Evolutionary conservation across 164 flowering plant species (phyloP).

Genomic region (Dillenia turbinata): DNA sequence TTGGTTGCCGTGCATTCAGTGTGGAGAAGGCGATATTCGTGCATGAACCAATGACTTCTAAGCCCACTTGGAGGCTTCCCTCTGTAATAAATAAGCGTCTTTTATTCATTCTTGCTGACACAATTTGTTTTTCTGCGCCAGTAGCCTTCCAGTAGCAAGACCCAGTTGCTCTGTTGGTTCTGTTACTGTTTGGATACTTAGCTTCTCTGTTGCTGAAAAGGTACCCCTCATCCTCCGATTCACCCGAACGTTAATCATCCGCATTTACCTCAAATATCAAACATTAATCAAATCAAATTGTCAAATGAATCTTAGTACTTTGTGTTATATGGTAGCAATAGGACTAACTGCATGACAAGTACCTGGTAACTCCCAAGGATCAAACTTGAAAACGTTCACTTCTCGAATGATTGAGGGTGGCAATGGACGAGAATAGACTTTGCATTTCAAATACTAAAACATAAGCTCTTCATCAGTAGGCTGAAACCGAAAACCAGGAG

Average conservation of each 20-base stretch:
- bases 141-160: constrained; percentile 76
- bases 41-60: constrained; percentile 79
- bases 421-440: constrained; percentile 49
- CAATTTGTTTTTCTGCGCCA: constrained; percentile 46
- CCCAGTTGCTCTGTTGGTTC: constrained; percentile 34
- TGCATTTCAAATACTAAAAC: constrained; percentile 55
- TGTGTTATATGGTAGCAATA: neutral
- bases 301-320: too few species aligned
- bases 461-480: constrained; percentile 88
- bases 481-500: constrained; percentile 80
- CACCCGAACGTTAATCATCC: constrained; percentile 27
- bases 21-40: constrained; percentile 59
- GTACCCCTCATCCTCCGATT: constrained; percentile 49
- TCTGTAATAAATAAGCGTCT: constrained; percentile 55
- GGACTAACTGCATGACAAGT: neutral
- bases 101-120: constrained; percentile 30
- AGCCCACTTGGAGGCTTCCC: constrained; percentile 49
- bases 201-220: constrained; percentile 57
- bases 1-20: constrained; percentile 12
- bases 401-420: constrained; percentile 79
- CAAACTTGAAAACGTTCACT: constrained; percentile 42
- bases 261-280: neutral
- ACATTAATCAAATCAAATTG: neutral
- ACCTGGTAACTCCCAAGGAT: constrained; percentile 91
- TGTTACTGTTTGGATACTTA: constrained; percentile 37